A percentile compares a stretch with the other conserved stretches of the same genome.
These are phyloP conservation scores for Penicillium herquei DNA, from an alignment of 495 filamentous ascomycete species.

Conservation along the genomic window DNA sequence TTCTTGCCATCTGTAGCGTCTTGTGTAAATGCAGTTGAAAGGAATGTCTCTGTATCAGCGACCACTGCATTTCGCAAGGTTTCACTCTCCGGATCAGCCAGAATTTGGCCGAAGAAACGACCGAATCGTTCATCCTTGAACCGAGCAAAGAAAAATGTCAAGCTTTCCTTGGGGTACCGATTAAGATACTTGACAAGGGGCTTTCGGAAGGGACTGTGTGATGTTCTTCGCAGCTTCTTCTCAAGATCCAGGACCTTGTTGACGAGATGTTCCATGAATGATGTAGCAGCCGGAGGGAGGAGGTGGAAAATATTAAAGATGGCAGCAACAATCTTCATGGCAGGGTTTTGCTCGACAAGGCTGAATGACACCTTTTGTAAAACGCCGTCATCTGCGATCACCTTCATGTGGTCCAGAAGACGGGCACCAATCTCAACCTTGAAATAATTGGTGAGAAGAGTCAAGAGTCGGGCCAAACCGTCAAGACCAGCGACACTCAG, in stretches of 20 bases:
- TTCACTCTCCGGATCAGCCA: slow-evolving; percentile 71
- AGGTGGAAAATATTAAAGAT: slow-evolving; percentile 97
- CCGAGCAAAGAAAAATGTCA: slow-evolving; percentile 70
- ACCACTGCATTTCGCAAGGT: slow-evolving; percentile 71
- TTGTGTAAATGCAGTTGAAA: slow-evolving; percentile 59
- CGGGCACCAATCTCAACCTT: slow-evolving; percentile 96
- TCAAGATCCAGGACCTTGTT: slow-evolving; percentile 88
- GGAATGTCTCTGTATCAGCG: slow-evolving; percentile 68
- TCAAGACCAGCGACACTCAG: slow-evolving; percentile 87
- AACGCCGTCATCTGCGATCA: slow-evolving; percentile 74
- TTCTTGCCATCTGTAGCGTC: slow-evolving; percentile 60
- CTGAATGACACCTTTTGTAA: slow-evolving; percentile 92
- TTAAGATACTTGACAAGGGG: slow-evolving; percentile 95
- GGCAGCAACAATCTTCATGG: slow-evolving; percentile 89
- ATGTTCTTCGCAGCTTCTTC: slow-evolving; percentile 78
- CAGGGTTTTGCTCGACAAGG: slow-evolving; percentile 83
- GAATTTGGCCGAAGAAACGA: slow-evolving; percentile 91
- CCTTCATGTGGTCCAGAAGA: slow-evolving; percentile 86
- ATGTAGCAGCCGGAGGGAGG: slow-evolving; percentile 79
- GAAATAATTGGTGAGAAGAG: slow-evolving; percentile 94
- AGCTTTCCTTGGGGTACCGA: slow-evolving; percentile 84
- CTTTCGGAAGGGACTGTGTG: slow-evolving; percentile 87
- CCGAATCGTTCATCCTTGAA: slow-evolving; percentile 83
- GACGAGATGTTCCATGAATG: slow-evolving; percentile 86
- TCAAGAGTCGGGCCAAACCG: slow-evolving; percentile 82